These are phyloP conservation scores for Globisporangium spinosum DNA, from an alignment of 352 stramenopile genomes.

Conservation along the genomic window DNA sequence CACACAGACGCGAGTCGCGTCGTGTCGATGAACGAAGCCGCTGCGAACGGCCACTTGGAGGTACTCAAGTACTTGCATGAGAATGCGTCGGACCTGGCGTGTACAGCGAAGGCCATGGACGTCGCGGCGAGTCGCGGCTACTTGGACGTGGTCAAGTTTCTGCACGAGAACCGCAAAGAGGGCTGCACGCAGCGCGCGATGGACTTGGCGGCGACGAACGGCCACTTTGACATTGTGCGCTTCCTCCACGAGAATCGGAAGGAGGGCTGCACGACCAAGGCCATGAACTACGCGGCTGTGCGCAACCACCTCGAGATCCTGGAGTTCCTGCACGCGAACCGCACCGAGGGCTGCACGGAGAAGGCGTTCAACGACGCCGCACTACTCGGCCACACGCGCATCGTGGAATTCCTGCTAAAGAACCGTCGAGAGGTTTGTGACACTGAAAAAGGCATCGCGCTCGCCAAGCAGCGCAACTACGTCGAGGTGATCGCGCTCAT, in stretches of 20 bases:
- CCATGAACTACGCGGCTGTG: conserved; percentile 52
- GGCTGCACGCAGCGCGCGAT: conserved; percentile 30
- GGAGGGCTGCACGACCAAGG: conserved; percentile 43
- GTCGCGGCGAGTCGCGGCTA: conserved; percentile 24
- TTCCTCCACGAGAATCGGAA: conserved; percentile 31
- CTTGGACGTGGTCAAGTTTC: conserved; percentile 31
- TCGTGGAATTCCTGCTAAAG: conserved; percentile 45
- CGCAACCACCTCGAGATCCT: conserved; percentile 42
- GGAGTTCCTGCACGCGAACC: conserved; percentile 48
- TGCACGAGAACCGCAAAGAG: conserved; percentile 32
- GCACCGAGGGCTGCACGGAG: conserved; percentile 42
- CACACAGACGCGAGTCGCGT: conserved; percentile 44
- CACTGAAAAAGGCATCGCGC: conserved; percentile 34
- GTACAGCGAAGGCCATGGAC: conserved; percentile 32
- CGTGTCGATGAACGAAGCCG: conserved; percentile 43
- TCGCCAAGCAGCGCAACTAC: conserved; percentile 42
- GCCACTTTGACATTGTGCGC: conserved; percentile 28
- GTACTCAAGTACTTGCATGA: conserved; percentile 34
- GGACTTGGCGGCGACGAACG: conserved; percentile 28
- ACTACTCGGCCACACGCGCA: conserved; percentile 32
- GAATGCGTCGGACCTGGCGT: conserved; percentile 22
- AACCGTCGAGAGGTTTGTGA: conserved; percentile 32
- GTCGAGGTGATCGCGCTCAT: conserved; percentile 13
- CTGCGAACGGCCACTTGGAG: conserved; percentile 31
- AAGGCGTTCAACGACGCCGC: conserved; percentile 48